These are phyloP conservation scores for Murraya koenigii DNA, from an alignment of 345 rosid genomes.

Conservation along the genomic window DNA sequence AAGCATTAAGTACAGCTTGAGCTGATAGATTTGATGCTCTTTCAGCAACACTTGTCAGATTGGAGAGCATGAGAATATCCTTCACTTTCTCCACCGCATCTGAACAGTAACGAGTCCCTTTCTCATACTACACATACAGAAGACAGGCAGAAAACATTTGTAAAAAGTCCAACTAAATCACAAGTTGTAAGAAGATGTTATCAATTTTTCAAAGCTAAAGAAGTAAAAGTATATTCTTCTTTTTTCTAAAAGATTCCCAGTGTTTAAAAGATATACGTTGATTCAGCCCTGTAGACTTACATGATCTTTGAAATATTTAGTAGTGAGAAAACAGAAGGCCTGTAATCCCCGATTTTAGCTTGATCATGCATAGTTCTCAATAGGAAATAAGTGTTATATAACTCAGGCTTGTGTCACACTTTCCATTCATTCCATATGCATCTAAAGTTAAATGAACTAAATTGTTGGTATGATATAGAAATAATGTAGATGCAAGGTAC, in stretches of 20 bases:
- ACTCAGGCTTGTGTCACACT: neutral
- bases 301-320: neutral
- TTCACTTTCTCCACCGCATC: constrained; percentile 30
- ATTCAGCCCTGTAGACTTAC: neutral
- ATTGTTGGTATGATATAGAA: neutral
- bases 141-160: neutral
- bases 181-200: neutral
- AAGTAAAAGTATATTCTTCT: neutral
- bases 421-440: neutral
- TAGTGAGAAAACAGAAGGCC: neutral
- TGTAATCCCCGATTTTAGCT: neutral
- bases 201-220: neutral
- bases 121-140: constrained; percentile 29
- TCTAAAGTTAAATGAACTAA: neutral
- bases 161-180: neutral
- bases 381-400: neutral
- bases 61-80: constrained; percentile 26
- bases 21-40: constrained; percentile 12
- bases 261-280: neutral
- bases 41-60: constrained; percentile 19
- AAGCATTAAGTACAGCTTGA: neutral
- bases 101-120: constrained; percentile 6
- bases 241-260: neutral
- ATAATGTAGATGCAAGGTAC: too few species aligned
- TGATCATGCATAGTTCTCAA: neutral